Evolutionary conservation across 2,329 filamentous ascomycete species (phyloP), one percentile per base, ranked within the genome.

Genomic region (Pestalotiopsis fici): DNA sequence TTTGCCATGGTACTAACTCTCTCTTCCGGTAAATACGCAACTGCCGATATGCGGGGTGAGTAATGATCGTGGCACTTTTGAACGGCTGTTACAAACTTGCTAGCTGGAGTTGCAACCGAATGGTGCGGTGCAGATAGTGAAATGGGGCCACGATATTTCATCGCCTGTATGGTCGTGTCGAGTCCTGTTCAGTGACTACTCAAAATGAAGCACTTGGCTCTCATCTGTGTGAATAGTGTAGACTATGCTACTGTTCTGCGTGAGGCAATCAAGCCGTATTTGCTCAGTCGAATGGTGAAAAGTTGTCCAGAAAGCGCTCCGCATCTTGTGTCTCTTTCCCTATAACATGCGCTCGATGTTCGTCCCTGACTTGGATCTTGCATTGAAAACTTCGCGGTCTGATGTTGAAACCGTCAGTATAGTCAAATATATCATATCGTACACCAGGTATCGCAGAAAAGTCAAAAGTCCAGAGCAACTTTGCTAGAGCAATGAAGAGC

Each of bases 371-470:
- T n/a, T 43, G 21, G 7, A 63, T 63, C 23, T 63, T 63, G 21
- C 60, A 63, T 25, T 63, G 31, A 13, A 63, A 63, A 15, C 37
- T 63, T 21, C 35, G 35, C 11, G 60, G 60, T 47, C 60, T 23
- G 35, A 50, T 63, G 23, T 63, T 63, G 60, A 63, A 63, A 2
- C 60, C 60, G 6, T 63, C 60, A 63, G 60, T 63, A 35, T 63
- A 63, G 43, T 63, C 37, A 37, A 63, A 63, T 47, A 63, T 63
- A 18, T 63, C 60, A 28, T 63, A 63, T 35, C 15, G n/a, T 31
- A 63, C 60, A 28, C 60, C 60, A 18, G n/a, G 35, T 5, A 63
- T 6, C 27, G 60, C 31, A 43, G 60, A 63, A 47, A 63, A 25
- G 37, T 63, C 27, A 3, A 63, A 50, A 4, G 60, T 47, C 60